These are phyloP conservation scores for Ceratobasidium sp. DNA, from an alignment of 1,284 basidiomycete species.

Conservation along the genomic window DNA sequence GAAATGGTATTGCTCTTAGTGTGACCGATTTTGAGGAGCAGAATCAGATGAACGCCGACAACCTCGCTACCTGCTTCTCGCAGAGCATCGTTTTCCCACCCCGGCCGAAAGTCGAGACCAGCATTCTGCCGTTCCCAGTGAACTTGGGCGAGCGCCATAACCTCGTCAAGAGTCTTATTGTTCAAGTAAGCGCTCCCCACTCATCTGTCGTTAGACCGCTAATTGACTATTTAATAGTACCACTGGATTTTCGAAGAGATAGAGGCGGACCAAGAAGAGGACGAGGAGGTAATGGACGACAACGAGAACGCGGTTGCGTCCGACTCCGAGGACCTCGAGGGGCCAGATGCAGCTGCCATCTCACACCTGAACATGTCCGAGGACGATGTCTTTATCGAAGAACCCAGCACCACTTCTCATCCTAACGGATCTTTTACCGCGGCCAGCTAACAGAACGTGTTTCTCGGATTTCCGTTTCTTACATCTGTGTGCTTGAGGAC, in stretches of 20 bases:
- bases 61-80: constrained; percentile 85
- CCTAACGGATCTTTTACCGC: constrained; percentile 1
- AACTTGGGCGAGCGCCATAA: constrained; percentile 34
- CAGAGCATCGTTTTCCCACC: constrained; percentile 69
- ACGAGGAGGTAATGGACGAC: constrained; percentile 11
- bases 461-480: neutral
- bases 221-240: constrained; percentile 47
- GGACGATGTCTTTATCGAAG: constrained; percentile 24
- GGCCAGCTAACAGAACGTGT: neutral
- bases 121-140: constrained; percentile 69
- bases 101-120: constrained; percentile 69
- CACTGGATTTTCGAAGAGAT: constrained; percentile 54
- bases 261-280: constrained; percentile 49
- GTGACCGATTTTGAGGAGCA: constrained; percentile 87
- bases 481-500: neutral
- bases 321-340: constrained; percentile 37
- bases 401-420: constrained; percentile 1
- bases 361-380: constrained; percentile 39
- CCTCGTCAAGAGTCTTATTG: constrained; percentile 80
- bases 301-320: constrained; percentile 41
- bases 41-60: constrained; percentile 88
- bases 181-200: constrained; percentile 69
- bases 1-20: constrained; percentile 59
- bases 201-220: constrained; percentile 10
- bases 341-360: neutral